Conservation (phyloP, 768 basidiomycete genomes). For the Gymnopilus junonius region DNA sequence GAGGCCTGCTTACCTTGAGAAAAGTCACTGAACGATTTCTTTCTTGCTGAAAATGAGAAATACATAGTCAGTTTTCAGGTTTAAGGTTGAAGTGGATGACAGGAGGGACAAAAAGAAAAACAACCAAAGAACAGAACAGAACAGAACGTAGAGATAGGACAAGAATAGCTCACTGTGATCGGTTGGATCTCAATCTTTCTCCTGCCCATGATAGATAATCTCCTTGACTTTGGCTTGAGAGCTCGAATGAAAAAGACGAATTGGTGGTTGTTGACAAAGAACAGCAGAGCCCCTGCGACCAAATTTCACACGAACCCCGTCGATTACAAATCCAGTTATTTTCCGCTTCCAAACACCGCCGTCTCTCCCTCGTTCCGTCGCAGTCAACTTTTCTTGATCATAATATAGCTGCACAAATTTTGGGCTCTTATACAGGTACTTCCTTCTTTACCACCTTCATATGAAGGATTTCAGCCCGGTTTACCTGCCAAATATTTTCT, state of each 20-base stretch:
- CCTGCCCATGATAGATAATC: conserved; percentile 52
- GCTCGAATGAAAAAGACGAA: neutral
- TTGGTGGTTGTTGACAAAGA: neutral
- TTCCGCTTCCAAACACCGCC: too few species aligned
- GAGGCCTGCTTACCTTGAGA: conserved; percentile 56
- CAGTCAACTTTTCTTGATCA: too few species aligned
- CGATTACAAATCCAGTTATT: neutral
- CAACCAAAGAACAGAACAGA: neutral
- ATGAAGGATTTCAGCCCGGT: too few species aligned
- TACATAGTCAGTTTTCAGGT: neutral
- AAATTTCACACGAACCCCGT: conserved; percentile 1
- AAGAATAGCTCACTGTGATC: conserved; percentile 59
- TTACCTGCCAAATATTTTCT: too few species aligned
- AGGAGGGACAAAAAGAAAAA: neutral
- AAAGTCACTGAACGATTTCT: conserved; percentile 77
- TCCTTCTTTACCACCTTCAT: too few species aligned
- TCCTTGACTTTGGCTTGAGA: neutral
- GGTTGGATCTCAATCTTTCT: conserved; percentile 80
- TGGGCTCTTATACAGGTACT: too few species aligned
- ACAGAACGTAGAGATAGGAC: neutral
- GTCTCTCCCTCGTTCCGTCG: too few species aligned
- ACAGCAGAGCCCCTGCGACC: neutral
- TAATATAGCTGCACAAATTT: too few species aligned
- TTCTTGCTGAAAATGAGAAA: conserved; percentile 54
- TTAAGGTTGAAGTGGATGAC: neutral